Evolutionary conservation across 2,329 filamentous ascomycete genomes (phyloP).

Genomic region (Escovopsis sp.): DNA sequence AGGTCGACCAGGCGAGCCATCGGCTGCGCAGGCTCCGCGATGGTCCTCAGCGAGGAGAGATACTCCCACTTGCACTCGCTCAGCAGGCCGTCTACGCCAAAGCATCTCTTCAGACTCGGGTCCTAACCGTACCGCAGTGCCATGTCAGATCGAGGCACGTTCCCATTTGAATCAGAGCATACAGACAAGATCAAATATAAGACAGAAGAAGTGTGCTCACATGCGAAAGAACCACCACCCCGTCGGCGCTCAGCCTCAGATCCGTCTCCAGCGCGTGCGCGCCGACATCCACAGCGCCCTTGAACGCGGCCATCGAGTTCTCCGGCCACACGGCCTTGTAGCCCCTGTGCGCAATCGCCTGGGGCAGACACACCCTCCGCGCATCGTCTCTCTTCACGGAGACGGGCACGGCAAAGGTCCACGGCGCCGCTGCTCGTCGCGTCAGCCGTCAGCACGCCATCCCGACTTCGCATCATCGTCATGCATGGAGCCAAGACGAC

Average conservation of each 20-base stretch:
- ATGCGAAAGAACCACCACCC: slow-evolving; percentile 74
- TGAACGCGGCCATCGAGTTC: slow-evolving; percentile 72
- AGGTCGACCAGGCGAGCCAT: slow-evolving; percentile 67
- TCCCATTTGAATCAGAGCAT: no score
- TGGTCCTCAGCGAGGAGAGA: slow-evolving; percentile 51
- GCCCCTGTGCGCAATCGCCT: slow-evolving; percentile 65
- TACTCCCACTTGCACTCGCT: slow-evolving; percentile 65
- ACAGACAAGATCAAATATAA: neutral
- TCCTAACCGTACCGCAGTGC: slow-evolving; percentile 36
- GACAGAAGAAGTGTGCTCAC: slow-evolving; percentile 27
- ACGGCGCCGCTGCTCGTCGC: slow-evolving; percentile 13
- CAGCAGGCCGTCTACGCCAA: slow-evolving; percentile 57
- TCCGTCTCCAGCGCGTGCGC: slow-evolving; percentile 81
- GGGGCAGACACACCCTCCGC: slow-evolving; percentile 33
- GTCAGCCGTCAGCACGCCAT: neutral
- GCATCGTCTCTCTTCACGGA: slow-evolving; percentile 10
- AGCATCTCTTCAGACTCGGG: slow-evolving; percentile 63
- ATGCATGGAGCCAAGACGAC: neutral
- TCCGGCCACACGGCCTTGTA: slow-evolving; percentile 69
- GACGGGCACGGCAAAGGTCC: slow-evolving; percentile 17
- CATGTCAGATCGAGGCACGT: no score
- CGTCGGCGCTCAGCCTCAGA: slow-evolving; percentile 67
- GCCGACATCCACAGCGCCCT: slow-evolving; percentile 55
- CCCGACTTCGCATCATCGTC: neutral
- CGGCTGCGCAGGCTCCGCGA: slow-evolving; percentile 49